phyloP scores from a whole-genome alignment of 257 asterid species.

The Solanum verrucosum region DNA sequence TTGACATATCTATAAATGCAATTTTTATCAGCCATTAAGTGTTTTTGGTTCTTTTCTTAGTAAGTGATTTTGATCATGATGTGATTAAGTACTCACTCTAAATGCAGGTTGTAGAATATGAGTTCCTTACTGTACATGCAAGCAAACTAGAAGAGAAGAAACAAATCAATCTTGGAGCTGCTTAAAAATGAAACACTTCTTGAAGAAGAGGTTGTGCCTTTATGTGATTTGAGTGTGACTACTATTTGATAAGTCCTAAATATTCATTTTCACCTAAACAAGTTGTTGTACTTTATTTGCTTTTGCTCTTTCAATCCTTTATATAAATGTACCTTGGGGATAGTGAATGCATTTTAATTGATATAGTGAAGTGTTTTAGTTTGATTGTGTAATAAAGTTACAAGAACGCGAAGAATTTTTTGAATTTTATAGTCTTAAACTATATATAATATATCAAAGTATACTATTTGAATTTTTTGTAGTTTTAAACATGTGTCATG shows the following conservation, averaged over 20 bases:
- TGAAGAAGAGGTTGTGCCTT: neutral
- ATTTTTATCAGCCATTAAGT: neutral
- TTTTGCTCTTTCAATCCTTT: neutral
- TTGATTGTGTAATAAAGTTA: too few relatives aligned
- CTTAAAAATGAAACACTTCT: neutral
- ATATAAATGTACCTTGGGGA: neutral
- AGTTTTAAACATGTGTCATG: too few relatives aligned
- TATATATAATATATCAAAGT: too few relatives aligned
- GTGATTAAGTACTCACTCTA: neutral
- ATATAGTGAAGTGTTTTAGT: neutral
- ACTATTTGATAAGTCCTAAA: neutral
- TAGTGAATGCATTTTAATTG: neutral
- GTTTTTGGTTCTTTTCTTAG: neutral
- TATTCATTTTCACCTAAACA: neutral
- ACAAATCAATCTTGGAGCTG: slow-evolving; percentile 5
- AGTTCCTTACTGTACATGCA: slow-evolving; percentile 25
- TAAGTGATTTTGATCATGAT: neutral
- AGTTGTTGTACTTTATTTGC: neutral
- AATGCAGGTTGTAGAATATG: slow-evolving; percentile 22
- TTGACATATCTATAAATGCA: neutral
- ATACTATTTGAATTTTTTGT: too few relatives aligned
- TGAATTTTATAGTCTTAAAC: too few relatives aligned
- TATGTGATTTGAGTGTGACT: neutral
- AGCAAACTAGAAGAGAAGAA: slow-evolving; percentile 22
- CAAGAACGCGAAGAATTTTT: too few relatives aligned